Conservation (phyloP, 2,329 filamentous ascomycete species). For the Venturia aucupariae region DNA sequence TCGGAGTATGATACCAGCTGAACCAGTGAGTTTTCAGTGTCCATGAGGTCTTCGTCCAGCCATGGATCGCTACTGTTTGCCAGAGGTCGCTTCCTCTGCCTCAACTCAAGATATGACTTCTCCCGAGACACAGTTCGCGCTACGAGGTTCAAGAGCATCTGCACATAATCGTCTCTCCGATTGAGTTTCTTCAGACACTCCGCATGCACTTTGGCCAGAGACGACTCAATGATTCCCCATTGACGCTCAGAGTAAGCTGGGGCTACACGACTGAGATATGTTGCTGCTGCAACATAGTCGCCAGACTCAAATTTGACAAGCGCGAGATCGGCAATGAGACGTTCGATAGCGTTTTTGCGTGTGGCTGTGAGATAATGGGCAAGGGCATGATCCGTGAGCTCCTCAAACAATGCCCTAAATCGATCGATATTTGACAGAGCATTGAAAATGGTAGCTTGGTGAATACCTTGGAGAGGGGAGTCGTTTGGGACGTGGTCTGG, state of each 20-base stretch:
- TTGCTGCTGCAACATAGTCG: slow-evolving; percentile 64
- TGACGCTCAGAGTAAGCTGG: slow-evolving; percentile 68
- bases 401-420: background rate
- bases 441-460: background rate
- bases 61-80: slow-evolving; percentile 18
- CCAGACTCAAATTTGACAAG: slow-evolving; percentile 69
- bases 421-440: background rate
- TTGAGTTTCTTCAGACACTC: slow-evolving; percentile 70
- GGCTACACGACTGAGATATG: slow-evolving; percentile 69
- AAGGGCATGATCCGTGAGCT: slow-evolving; percentile 7
- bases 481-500: background rate
- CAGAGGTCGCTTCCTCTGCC: slow-evolving; percentile 8
- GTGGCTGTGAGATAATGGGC: slow-evolving; percentile 65
- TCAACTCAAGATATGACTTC: slow-evolving; percentile 4
- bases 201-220: slow-evolving; percentile 78
- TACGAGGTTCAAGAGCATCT: slow-evolving; percentile 63
- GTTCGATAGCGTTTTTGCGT: slow-evolving; percentile 66
- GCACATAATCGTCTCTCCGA: slow-evolving; percentile 69
- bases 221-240: slow-evolving; percentile 73
- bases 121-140: slow-evolving; percentile 47
- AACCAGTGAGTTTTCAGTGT: slow-evolving; percentile 28
- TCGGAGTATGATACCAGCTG: slow-evolving; percentile 41
- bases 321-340: slow-evolving; percentile 74
- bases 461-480: background rate
- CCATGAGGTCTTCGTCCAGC: slow-evolving; percentile 30